Conservation (phyloP, 345 rosid genomes). For the Arabis alpina region DNA sequence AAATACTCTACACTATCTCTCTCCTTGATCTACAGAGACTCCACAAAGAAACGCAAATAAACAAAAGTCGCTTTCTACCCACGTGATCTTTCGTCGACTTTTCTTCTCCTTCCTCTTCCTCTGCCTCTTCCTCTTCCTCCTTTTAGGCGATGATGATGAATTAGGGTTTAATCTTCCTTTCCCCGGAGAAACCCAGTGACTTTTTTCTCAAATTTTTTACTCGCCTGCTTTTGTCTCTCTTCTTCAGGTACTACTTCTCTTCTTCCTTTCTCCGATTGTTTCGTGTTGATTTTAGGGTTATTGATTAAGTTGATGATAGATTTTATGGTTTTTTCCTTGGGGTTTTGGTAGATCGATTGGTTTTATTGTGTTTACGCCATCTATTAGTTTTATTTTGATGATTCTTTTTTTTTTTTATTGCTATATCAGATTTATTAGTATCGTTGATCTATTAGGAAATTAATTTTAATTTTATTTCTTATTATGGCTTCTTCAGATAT, state of each 20-base stretch:
- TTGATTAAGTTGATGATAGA: background rate
- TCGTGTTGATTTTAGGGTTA: background rate
- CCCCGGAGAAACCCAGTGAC: background rate
- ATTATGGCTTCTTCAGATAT: background rate
- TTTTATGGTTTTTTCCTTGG: background rate
- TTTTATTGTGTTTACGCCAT: slow-evolving; percentile 24
- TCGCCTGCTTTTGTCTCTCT: slow-evolving; percentile 5
- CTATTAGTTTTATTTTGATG: background rate
- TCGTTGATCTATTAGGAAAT: slow-evolving; percentile 16
- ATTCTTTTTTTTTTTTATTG: too few relatives aligned
- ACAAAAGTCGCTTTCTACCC: slow-evolving; percentile 45
- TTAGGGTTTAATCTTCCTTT: slow-evolving; percentile 37
- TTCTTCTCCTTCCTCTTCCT: slow-evolving; percentile 30
- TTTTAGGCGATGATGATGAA: slow-evolving; percentile 23
- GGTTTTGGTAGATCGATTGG: slow-evolving; percentile 27
- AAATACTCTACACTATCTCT: slow-evolving; percentile 8
- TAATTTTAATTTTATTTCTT: slow-evolving; percentile 3
- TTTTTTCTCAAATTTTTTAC: background rate
- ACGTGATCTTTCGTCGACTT: slow-evolving; percentile 47
- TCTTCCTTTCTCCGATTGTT: background rate
- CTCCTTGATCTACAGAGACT: slow-evolving; percentile 41
- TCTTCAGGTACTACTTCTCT: slow-evolving; percentile 26
- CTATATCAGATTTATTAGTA: background rate
- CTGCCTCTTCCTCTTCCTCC: slow-evolving; percentile 21
- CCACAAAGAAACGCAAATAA: slow-evolving; percentile 40